Conservation (phyloP, 352 stramenopile genomes). For the Globisporangium echinulatum region DNA sequence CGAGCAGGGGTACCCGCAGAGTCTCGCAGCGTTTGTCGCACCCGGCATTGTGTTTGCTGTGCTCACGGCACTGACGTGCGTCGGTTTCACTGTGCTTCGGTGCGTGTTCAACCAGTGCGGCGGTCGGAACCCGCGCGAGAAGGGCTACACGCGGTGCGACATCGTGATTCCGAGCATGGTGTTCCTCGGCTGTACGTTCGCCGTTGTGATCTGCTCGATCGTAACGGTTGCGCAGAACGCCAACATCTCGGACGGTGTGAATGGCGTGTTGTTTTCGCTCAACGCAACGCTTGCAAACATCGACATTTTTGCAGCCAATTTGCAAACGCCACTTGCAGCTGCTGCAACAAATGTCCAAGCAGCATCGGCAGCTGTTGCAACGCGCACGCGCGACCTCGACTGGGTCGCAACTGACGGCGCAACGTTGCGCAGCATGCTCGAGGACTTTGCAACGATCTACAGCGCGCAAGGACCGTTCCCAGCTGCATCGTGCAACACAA, state of each 20-base stretch:
- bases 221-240: conserved; percentile 70
- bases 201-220: conserved; percentile 78
- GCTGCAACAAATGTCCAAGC: conserved; percentile 34
- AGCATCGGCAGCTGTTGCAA: conserved; percentile 33
- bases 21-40: conserved; percentile 57
- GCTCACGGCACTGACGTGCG: conserved; percentile 41
- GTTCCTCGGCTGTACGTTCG: conserved; percentile 58
- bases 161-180: conserved; percentile 58
- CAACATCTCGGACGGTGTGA: conserved; percentile 67
- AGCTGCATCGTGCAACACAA: conserved; percentile 33
- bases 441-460: conserved; percentile 51
- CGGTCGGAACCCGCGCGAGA: conserved; percentile 61
- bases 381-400: conserved; percentile 30
- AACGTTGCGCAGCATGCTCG: conserved; percentile 51
- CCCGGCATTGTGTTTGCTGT: conserved; percentile 72
- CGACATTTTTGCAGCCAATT: conserved; percentile 64
- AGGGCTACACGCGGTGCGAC: conserved; percentile 76
- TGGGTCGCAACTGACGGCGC: conserved; percentile 48
- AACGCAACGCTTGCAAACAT: conserved; percentile 71
- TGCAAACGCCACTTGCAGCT: conserved; percentile 40
- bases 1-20: conserved; percentile 54
- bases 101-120: conserved; percentile 81
- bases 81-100: conserved; percentile 60
- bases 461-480: conserved; percentile 49
- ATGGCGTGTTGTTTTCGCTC: conserved; percentile 56